Conservation (phyloP, 495 filamentous ascomycete genomes). For the Neurospora hispaniola region DNA sequence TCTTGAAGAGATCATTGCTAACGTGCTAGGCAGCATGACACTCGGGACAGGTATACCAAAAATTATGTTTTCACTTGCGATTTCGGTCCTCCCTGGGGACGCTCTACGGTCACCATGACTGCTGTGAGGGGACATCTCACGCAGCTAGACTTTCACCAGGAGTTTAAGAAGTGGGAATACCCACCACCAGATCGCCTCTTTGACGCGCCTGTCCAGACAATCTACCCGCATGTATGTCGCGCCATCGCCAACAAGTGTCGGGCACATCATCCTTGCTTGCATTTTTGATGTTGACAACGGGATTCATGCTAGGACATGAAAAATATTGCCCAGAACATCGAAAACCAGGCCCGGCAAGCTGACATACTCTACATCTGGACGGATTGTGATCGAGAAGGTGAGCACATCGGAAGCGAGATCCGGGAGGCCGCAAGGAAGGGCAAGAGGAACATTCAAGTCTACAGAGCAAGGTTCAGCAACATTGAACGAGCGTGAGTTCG, state of each 20-base stretch:
- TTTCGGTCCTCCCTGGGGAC: slow-evolving; percentile 73
- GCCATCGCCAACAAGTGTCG: background rate
- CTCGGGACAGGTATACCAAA: slow-evolving; percentile 67
- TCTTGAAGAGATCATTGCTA: background rate
- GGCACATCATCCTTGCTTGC: background rate
- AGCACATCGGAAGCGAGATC: slow-evolving; percentile 93
- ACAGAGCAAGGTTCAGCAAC: slow-evolving; percentile 86
- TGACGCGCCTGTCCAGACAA: slow-evolving; percentile 61
- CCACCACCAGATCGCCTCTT: slow-evolving; percentile 74
- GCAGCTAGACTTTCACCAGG: slow-evolving; percentile 53
- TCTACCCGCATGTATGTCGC: slow-evolving; percentile 49
- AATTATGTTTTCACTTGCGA: slow-evolving; percentile 89
- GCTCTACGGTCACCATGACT: slow-evolving; percentile 81
- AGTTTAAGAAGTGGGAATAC: slow-evolving; percentile 67
- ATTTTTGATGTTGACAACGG: background rate
- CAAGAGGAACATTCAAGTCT: slow-evolving; percentile 66
- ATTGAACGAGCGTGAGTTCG: slow-evolving; percentile 74
- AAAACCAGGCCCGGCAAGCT: slow-evolving; percentile 56
- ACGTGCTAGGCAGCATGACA: slow-evolving; percentile 31
- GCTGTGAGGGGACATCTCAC: slow-evolving; percentile 82
- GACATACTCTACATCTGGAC: slow-evolving; percentile 89
- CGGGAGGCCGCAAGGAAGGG: slow-evolving; percentile 64
- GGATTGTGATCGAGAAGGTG: slow-evolving; percentile 95
- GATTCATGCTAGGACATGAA: slow-evolving; percentile 52
- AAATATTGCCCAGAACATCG: slow-evolving; percentile 76